Base-by-base conservation (phyloP, 2,329 filamentous ascomycete genomes). In the Geosmithia morbida region DNA sequence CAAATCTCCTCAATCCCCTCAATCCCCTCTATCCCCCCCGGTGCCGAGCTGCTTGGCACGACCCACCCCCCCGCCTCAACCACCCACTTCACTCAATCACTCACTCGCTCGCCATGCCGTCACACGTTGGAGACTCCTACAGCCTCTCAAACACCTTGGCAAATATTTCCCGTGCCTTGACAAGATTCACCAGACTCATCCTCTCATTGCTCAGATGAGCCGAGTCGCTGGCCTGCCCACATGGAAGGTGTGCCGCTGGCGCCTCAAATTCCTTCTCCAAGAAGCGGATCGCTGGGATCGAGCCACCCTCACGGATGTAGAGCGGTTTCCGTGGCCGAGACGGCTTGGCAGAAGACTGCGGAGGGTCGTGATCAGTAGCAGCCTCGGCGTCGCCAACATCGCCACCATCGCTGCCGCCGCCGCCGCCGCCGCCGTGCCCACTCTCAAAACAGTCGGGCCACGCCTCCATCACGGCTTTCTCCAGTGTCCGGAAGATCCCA, bases 191-290 rank as follows among this genome's bases (percentile, higher is more conserved):
- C 48, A 98, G 69, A 46, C 92, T 73, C 62, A 98, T 69, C n/a
- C 92, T 70, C 72, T 98, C 92, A 57, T 98, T 97, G 58, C 94
- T 87, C 64, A 98, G 66, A 74, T 98, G 92, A 17, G 90, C 92
- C 46, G 83, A 82, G 59, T 98, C 92, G 56, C 87, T 96, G 13
- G 90, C 88, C 64, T 96, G 89, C 0, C 94, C 94, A 58, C 89
- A 96, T 0, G 92, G 94, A 33, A 98, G 66, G 62, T 97, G 89
- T 1, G 90, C 90, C 0, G 92, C 90, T 0, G 89, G 88, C 0
- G 92, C 92, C 2, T 75, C 74, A 59, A 97, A 96, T 57, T 94
- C 87, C 66, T 95, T 95, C 62, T 97, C 90, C 39, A 97, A 61
- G 59, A 97, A 97, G 6, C 92, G 72, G 48, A 97, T 97, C 0